These are phyloP conservation scores for Chytriomyces confervae DNA, from an alignment of 192 early-diverging fungal genomes.

Conservation along the genomic window DNA sequence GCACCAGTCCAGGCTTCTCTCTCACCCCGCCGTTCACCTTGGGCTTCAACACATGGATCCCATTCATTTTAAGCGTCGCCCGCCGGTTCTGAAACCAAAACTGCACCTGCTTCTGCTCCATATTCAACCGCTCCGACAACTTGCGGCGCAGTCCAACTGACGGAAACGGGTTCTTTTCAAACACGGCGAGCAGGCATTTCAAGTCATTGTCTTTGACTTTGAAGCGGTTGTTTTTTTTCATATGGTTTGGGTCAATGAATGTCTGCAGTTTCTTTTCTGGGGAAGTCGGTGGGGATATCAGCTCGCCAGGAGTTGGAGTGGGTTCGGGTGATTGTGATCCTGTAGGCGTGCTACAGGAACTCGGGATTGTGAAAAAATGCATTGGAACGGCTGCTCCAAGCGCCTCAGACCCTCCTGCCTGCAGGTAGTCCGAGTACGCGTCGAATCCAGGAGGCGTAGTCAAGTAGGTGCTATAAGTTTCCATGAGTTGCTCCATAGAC, in stretches of 20 bases:
- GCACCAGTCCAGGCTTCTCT: neutral
- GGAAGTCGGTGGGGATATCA: neutral
- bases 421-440: too few species aligned
- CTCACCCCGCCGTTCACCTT: constrained; percentile 7
- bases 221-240: neutral
- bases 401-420: too few species aligned
- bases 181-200: neutral
- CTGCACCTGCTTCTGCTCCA: constrained; percentile 18
- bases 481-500: too few species aligned
- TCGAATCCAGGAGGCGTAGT: too few species aligned
- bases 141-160: neutral
- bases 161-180: constrained; percentile 4
- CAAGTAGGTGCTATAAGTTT: too few species aligned
- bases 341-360: too few species aligned
- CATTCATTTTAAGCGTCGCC: constrained; percentile 14
- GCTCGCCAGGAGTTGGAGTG: neutral
- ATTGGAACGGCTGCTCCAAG: too few species aligned
- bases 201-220: neutral
- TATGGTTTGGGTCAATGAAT: neutral
- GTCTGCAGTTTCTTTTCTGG: neutral
- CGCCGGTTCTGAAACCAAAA: constrained; percentile 35
- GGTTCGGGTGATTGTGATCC: too few species aligned
- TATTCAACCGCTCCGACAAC: neutral
- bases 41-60: constrained; percentile 28
- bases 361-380: too few species aligned